These are phyloP conservation scores for Linderniella brevidens DNA, from an alignment of 257 asterid genomes.

Conservation along the genomic window DNA sequence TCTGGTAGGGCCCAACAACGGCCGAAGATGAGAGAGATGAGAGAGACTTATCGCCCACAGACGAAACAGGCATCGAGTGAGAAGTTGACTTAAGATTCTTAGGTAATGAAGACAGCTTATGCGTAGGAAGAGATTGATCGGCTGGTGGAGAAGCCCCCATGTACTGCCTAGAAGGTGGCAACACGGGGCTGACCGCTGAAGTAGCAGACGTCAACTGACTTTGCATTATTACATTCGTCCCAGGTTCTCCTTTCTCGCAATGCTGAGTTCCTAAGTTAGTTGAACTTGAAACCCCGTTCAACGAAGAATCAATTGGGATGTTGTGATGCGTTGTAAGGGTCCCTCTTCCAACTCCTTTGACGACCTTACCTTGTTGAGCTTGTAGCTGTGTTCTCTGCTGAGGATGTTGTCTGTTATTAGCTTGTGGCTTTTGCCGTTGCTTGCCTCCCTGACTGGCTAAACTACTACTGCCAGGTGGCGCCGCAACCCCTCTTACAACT, in stretches of 20 bases:
- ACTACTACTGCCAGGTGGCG: no score
- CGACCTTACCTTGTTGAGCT: slow-evolving; percentile 48
- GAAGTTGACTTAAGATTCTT: slow-evolving; percentile 31
- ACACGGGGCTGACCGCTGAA: slow-evolving; percentile 24
- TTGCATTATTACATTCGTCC: slow-evolving; percentile 24
- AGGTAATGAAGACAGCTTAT: slow-evolving; percentile 29
- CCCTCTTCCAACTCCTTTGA: slow-evolving; percentile 67
- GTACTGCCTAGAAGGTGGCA: slow-evolving; percentile 27
- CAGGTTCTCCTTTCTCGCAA: slow-evolving; percentile 33
- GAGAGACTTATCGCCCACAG: slow-evolving; percentile 25
- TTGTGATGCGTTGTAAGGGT: slow-evolving; percentile 38
- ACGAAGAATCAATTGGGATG: slow-evolving; percentile 33
- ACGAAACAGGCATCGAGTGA: slow-evolving; percentile 33
- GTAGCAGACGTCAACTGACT: slow-evolving; percentile 35
- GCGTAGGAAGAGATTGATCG: slow-evolving; percentile 35
- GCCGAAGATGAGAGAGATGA: slow-evolving; percentile 32
- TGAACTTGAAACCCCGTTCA: slow-evolving; percentile 43
- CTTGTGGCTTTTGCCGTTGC: slow-evolving; percentile 41
- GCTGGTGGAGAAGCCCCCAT: slow-evolving; percentile 24
- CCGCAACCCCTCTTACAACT: no score
- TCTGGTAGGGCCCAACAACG: slow-evolving; percentile 32
- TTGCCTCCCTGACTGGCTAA: no score
- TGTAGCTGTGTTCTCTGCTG: slow-evolving; percentile 47
- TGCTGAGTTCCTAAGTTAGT: slow-evolving; percentile 28
- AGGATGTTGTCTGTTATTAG: slow-evolving; percentile 38